Percentiles rank a stretch among this genome's conserved stretches.
Conservation (phyloP, 352 stramenopile species). For the Phytopythium sindhum region DNA sequence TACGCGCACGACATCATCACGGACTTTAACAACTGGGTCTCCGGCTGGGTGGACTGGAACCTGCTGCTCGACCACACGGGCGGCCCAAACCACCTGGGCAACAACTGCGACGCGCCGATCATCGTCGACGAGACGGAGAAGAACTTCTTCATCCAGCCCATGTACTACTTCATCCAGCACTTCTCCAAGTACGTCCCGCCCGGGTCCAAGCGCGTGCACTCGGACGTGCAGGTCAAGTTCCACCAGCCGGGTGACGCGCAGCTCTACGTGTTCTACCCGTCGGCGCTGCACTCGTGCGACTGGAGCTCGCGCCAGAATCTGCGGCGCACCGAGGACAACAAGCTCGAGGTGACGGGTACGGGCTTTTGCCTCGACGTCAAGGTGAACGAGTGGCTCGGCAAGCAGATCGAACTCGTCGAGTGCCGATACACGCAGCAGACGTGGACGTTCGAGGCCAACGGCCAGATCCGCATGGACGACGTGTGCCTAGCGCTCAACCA, state of each 20-base stretch:
- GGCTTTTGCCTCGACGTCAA: conserved; percentile 63
- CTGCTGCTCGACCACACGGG: conserved; percentile 83
- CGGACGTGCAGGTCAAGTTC: conserved; percentile 45
- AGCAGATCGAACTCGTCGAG: conserved; percentile 59
- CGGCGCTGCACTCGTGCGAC: conserved; percentile 59
- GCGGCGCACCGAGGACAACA: conserved; percentile 56
- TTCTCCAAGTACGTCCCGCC: conserved; percentile 86
- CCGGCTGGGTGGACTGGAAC: conserved; percentile 93
- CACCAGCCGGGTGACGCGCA: conserved; percentile 54
- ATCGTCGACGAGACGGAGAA: conserved; percentile 64
- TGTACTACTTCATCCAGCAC: conserved; percentile 92
- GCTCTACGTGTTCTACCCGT: conserved; percentile 59
- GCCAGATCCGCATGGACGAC: conserved; percentile 53
- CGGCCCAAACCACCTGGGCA: conserved; percentile 86
- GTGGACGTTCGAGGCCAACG: conserved; percentile 55
- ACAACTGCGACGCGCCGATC: conserved; percentile 76
- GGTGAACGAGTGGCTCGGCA: conserved; percentile 40
- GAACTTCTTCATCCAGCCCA: conserved; percentile 79
- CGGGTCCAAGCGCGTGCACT: conserved; percentile 65
- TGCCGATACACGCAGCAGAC: conserved; percentile 64
- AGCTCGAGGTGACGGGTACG: conserved; percentile 63
- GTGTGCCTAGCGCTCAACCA: conserved; percentile 71
- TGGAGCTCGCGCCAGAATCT: conserved; percentile 58
- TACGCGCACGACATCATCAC: conserved; percentile 90
- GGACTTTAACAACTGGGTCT: conserved; percentile 86